phyloP scores from a whole-genome alignment of 148 eudicot genomes.

The Arbutus unedo region DNA sequence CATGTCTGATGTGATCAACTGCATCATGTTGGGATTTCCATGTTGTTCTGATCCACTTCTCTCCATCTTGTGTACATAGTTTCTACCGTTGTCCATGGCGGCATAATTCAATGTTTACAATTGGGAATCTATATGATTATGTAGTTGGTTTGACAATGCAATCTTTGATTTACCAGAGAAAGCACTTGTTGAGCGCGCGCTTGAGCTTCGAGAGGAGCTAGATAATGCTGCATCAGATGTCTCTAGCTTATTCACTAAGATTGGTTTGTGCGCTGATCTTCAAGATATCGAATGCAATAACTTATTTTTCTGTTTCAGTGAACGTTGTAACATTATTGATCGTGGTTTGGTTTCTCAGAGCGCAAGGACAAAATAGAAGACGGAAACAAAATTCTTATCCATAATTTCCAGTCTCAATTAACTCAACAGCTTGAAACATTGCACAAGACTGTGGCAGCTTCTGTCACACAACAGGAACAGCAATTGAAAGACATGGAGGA shows the following conservation, averaged over 20 bases:
- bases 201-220: constrained; percentile 83
- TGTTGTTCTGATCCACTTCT: neutral
- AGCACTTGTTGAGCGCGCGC: constrained; percentile 88
- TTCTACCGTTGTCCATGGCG: neutral
- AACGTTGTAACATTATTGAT: constrained; percentile 13
- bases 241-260: constrained; percentile 77
- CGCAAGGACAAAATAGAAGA: constrained; percentile 95
- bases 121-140: neutral
- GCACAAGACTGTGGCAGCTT: constrained; percentile 81
- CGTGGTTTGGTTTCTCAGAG: constrained; percentile 42
- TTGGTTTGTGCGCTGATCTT: constrained; percentile 52
- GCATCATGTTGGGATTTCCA: constrained; percentile 16
- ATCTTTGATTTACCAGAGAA: constrained; percentile 49
- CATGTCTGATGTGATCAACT: neutral
- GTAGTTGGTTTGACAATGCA: neutral
- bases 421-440: constrained; percentile 83
- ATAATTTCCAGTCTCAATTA: constrained; percentile 74
- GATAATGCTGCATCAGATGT: constrained; percentile 93
- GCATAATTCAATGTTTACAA: neutral
- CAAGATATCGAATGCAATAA: neutral
- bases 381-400: constrained; percentile 70
- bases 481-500: constrained; percentile 90
- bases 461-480: constrained; percentile 87
- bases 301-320: neutral
- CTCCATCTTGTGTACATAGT: neutral